These are phyloP conservation scores for Gloeophyllum trabeum DNA, from an alignment of 768 basidiomycete genomes.

Conservation along the genomic window DNA sequence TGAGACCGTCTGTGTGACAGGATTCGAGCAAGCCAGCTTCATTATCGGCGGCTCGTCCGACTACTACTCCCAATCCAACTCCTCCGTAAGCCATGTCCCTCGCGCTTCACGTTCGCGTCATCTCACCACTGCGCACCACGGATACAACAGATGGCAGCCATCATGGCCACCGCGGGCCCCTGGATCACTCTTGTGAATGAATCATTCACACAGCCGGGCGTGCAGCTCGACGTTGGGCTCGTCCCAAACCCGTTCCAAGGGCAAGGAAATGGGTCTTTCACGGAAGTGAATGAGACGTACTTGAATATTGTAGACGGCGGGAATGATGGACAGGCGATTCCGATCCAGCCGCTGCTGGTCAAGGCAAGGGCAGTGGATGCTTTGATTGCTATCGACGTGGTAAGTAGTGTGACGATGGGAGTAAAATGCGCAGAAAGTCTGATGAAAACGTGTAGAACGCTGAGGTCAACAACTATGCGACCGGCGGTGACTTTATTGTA, in stretches of 20 bases:
- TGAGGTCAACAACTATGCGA: conserved; percentile 17
- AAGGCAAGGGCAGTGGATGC: conserved; percentile 61
- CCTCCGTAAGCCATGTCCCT: neutral
- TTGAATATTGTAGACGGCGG: conserved; percentile 64
- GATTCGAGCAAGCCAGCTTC: conserved; percentile 68
- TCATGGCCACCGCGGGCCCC: neutral
- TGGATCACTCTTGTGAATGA: conserved; percentile 2
- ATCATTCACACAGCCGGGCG: conserved; percentile 4
- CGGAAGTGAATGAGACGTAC: conserved; percentile 38
- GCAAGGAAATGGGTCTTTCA: conserved; percentile 24
- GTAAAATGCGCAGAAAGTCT: conserved; percentile 6
- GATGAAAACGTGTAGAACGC: conserved; percentile 12
- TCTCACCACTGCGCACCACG: conserved; percentile 4
- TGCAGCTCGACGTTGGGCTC: conserved; percentile 11
- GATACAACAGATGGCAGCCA: conserved; percentile 1
- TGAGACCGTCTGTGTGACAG: conserved; percentile 50
- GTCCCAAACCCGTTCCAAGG: conserved; percentile 12
- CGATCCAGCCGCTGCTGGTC: conserved; percentile 61
- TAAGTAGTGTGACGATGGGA: conserved; percentile 10
- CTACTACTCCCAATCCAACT: neutral
- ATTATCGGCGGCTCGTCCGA: conserved; percentile 47
- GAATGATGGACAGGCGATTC: conserved; percentile 62
- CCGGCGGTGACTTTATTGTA: conserved; percentile 1
- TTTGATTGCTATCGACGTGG: conserved; percentile 53
- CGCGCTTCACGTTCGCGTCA: neutral